Conservation (phyloP, 306 rosid species). For the Prunus kanzakura region DNA sequence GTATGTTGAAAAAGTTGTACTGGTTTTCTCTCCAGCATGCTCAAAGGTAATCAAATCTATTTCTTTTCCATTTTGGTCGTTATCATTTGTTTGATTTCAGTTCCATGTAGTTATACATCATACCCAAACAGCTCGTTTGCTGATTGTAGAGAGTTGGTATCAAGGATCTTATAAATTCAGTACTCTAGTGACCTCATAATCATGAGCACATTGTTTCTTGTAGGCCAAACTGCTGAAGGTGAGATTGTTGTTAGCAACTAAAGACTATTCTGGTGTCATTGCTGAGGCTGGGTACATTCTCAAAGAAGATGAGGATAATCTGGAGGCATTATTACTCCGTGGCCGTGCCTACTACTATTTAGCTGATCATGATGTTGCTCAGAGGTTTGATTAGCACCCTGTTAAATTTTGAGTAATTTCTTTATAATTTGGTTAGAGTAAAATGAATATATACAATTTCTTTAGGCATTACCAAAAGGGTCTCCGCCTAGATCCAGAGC, state of each 20-base stretch:
- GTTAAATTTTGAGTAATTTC: conserved; percentile 15
- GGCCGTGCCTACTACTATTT: conserved; percentile 95
- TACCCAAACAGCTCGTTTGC: conserved; percentile 11
- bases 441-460: neutral
- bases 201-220: conserved; percentile 26
- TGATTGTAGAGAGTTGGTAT: conserved; percentile 16
- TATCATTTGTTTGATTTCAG: conserved; percentile 2
- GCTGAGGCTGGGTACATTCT: conserved; percentile 76
- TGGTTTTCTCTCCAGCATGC: conserved; percentile 94
- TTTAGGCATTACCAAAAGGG: conserved; percentile 96
- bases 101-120: conserved; percentile 1
- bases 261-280: conserved; percentile 78
- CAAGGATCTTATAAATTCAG: conserved; percentile 6
- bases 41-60: conserved; percentile 45
- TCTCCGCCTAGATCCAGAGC: conserved; percentile 98
- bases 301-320: conserved; percentile 85
- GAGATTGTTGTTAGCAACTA: conserved; percentile 66
- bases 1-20: conserved; percentile 81
- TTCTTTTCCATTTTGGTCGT: neutral
- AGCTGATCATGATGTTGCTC: conserved; percentile 97
- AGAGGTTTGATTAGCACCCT: conserved; percentile 49
- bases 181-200: conserved; percentile 16
- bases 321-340: conserved; percentile 82
- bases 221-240: conserved; percentile 88
- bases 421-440: neutral